A percentile compares a stretch with the other conserved stretches of the same genome.
phyloP scores from a whole-genome alignment of 2,329 filamentous ascomycete genomes.

The Calonectria hawksworthii region DNA sequence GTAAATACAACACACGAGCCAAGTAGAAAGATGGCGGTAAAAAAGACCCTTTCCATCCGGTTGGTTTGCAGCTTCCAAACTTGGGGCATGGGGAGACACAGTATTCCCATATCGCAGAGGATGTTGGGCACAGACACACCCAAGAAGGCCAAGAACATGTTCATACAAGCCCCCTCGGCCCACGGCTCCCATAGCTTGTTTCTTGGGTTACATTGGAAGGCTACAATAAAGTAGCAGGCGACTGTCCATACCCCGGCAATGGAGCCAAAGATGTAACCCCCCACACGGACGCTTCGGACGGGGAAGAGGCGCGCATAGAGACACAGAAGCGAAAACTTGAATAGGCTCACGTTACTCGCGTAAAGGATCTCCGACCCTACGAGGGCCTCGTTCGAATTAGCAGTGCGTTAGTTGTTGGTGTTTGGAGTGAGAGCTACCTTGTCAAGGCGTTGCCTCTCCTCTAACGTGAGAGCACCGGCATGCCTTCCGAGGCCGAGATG shows the following conservation, averaged over 20 bases:
- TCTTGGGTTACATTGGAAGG: not conserved
- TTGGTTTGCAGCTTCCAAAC: not conserved
- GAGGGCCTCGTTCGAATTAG: not conserved
- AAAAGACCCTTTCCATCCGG: not conserved
- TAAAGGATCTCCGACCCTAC: not conserved
- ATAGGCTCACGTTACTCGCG: not conserved
- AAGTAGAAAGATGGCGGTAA: not conserved
- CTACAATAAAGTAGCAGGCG: not conserved
- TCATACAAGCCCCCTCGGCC: not conserved
- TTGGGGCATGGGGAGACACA: not conserved
- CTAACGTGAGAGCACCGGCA: not conserved
- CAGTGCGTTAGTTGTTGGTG: not conserved
- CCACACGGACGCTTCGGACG: not conserved
- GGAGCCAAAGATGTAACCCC: not conserved
- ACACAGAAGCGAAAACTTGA: not conserved
- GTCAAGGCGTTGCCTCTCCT: not conserved
- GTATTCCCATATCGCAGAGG: not conserved
- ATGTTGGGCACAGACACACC: not conserved
- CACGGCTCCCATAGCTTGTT: not conserved
- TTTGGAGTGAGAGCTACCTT: not conserved
- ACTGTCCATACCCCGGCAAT: not conserved
- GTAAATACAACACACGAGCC: not conserved
- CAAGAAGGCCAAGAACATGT: not conserved
- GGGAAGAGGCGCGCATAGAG: not conserved
- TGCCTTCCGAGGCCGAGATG: not conserved